Evolutionary conservation across 257 asterid species (phyloP).

Genomic region (Primulina tabacum): DNA sequence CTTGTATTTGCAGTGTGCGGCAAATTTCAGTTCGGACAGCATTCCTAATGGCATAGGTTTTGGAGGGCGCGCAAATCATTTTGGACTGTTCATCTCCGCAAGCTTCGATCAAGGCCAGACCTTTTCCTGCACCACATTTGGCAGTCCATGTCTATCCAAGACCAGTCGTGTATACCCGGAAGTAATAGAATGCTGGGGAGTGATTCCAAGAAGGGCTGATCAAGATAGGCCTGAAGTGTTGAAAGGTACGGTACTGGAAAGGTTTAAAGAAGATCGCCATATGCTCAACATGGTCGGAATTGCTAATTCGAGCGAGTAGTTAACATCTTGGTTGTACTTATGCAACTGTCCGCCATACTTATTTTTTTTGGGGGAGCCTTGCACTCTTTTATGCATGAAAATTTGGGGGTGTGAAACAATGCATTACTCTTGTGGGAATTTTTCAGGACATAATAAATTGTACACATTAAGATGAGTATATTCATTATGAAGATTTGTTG

Average conservation of each 20-base stretch:
- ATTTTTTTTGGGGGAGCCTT: background rate
- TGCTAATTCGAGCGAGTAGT: constrained; percentile 72
- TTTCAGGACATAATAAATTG: too few species aligned
- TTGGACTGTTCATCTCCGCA: constrained; percentile 76
- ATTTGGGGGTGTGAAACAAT: background rate
- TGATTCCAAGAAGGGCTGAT: constrained; percentile 35
- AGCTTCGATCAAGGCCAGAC: constrained; percentile 81
- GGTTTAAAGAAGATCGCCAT: constrained; percentile 86
- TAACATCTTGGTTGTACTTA: background rate
- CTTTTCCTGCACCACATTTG: constrained; percentile 71
- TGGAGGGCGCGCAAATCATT: constrained; percentile 71
- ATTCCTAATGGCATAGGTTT: constrained; percentile 95
- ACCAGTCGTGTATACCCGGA: constrained; percentile 48
- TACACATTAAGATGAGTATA: too few species aligned
- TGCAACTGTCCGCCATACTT: background rate
- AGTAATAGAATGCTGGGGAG: constrained; percentile 86
- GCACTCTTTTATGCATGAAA: background rate
- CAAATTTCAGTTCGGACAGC: constrained; percentile 83
- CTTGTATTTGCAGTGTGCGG: constrained; percentile 69
- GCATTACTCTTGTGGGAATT: background rate
- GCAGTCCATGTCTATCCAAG: constrained; percentile 72
- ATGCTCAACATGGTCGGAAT: constrained; percentile 92
- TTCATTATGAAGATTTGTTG: too few species aligned
- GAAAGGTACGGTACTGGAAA: constrained; percentile 69
- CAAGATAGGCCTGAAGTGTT: constrained; percentile 36